Percentiles rank a stretch among this genome's conserved stretches.
Evolutionary conservation across 768 basidiomycete genomes (phyloP).

Genomic region (Stropharia rugosoannulata): DNA sequence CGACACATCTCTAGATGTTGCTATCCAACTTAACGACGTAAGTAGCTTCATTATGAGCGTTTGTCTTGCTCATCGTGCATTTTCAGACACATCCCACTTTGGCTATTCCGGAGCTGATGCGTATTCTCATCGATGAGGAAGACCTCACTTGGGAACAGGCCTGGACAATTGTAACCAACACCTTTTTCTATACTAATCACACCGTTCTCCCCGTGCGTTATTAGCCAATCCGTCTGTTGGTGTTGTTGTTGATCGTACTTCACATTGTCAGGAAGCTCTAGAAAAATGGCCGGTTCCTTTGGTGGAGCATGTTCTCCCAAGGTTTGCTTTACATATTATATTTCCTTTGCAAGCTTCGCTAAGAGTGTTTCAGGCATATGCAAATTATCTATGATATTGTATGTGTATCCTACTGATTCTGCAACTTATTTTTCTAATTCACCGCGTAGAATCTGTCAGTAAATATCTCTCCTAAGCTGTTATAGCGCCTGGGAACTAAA

Average conservation of each 20-base stretch:
- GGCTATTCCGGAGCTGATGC: constrained; percentile 94
- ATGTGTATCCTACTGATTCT: constrained; percentile 12
- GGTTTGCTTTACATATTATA: constrained; percentile 32
- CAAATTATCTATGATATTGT: constrained; percentile 93
- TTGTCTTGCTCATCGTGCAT: background rate
- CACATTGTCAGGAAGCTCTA: constrained; percentile 59
- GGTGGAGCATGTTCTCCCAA: constrained; percentile 81
- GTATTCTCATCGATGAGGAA: constrained; percentile 90
- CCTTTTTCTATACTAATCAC: constrained; percentile 96
- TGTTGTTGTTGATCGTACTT: background rate
- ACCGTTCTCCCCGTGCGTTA: constrained; percentile 79
- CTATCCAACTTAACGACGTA: constrained; percentile 95
- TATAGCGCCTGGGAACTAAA: background rate
- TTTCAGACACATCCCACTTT: constrained; percentile 89
- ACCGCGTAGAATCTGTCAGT: constrained; percentile 48
- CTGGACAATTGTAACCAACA: constrained; percentile 87
- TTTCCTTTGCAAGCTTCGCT: background rate
- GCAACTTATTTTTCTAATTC: background rate
- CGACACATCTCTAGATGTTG: constrained; percentile 53
- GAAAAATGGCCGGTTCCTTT: constrained; percentile 94
- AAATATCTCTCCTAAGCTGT: background rate
- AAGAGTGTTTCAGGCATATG: constrained; percentile 56
- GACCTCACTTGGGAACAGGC: constrained; percentile 80
- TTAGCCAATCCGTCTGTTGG: background rate
- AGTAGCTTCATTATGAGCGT: constrained; percentile 17